A percentile compares a stretch with the other conserved stretches of the same genome.
phyloP scores from a whole-genome alignment of 1,139 yeast species.

The Kodamaea alishanica region DNA sequence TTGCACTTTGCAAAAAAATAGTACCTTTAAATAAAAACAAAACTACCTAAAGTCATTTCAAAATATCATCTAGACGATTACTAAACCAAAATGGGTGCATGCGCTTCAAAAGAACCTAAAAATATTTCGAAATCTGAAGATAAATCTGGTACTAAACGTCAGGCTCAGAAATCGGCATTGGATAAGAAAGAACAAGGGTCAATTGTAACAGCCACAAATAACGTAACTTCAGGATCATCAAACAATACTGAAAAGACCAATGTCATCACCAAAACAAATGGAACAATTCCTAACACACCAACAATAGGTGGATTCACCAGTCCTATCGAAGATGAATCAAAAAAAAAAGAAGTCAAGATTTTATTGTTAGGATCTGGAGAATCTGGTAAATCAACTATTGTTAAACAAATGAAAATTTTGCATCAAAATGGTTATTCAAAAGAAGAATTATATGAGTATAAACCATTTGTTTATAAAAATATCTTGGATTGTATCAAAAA shows the following conservation, averaged over 20 bases:
- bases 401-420: slow-evolving; percentile 70
- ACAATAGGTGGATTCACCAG: too few species aligned
- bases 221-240: slow-evolving; percentile 9
- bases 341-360: slow-evolving; percentile 51
- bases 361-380: slow-evolving; percentile 75
- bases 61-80: not conserved
- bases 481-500: slow-evolving; percentile 63
- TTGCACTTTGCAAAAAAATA: too few species aligned
- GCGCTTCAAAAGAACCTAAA: slow-evolving; percentile 25
- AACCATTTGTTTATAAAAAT: slow-evolving; percentile 67
- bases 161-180: slow-evolving; percentile 11
- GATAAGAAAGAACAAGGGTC: slow-evolving; percentile 15
- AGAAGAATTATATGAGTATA: slow-evolving; percentile 62
- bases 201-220: slow-evolving; percentile 10
- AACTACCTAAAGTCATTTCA: too few species aligned
- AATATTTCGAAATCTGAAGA: slow-evolving; percentile 4
- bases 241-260: slow-evolving; percentile 1
- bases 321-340: not conserved
- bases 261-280: not conserved
- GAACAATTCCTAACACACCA: not conserved
- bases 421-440: slow-evolving; percentile 67
- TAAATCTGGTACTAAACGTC: slow-evolving; percentile 10
- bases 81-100: slow-evolving; percentile 23
- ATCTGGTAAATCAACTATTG: slow-evolving; percentile 72
- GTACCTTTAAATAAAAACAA: too few species aligned